Base-by-base conservation (phyloP, 208 protist species). In the Novymonas esmeraldas region DNA sequence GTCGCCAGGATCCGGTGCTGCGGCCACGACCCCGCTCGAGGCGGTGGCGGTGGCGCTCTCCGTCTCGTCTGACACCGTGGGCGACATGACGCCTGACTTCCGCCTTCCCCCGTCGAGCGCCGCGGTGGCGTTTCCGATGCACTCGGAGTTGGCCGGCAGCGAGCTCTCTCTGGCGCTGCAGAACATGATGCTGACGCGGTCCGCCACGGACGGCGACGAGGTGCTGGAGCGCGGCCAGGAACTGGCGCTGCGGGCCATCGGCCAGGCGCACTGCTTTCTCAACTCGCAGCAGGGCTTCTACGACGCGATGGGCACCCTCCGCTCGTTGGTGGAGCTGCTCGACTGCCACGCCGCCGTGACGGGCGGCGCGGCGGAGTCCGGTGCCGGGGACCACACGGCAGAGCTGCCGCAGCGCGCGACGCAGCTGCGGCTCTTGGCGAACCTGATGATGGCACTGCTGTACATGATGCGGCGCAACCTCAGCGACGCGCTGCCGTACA, bases 401-500 rank as follows among this genome's bases (percentile, higher is more conserved):
- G 62, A 71, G 13, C 61, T 73, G 6, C 57, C 56, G 10, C 76
- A 81, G 41, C 70, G 61, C 16, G 50, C 78, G 1, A 76, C 64
- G 64, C 81, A 81, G 62, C 77, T 87, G 34, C 70, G 70, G 2
- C 72, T 85, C 1, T 67, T 90, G n/a, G 76, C 70, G 13, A 77
- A 85, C 57, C 50, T 89, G 34, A 56, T 85, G 39, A 64, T 81
- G 41, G 49, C 70, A 14, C 52, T 88, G 26, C 64, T 88, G 18
- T 79, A 78, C 63, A 55, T 76, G 45, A 57, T 56, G 34, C 68
- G 70, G 39, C 67, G 76, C 46, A 74, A 76, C 49, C 69, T 70
- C 54, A 68, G 57, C 50, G 76, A 84, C 22, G 72, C 70, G 26
- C 64, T 84, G 24, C 61, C 63, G n/a, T 73, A 73, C 51, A 83